Conservation (phyloP, 495 filamentous ascomycete species). For the Elasticomyces elasticus region DNA sequence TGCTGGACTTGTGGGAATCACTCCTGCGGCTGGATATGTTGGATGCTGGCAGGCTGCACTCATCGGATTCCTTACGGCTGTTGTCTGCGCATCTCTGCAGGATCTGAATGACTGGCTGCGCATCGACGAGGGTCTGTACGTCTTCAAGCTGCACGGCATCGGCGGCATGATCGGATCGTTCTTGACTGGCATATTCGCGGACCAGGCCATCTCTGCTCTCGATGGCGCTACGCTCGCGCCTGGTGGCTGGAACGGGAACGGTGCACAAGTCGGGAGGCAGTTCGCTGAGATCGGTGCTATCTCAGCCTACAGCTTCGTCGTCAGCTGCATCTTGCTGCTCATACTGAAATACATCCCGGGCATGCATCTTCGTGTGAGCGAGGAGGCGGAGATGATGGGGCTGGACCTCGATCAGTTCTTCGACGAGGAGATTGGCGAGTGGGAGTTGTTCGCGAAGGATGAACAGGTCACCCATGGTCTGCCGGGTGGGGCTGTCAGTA, state of each 20-base stretch:
- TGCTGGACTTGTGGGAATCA: constrained; percentile 55
- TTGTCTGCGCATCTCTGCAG: constrained; percentile 42
- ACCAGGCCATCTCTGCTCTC: constrained; percentile 31
- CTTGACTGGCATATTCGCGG: constrained; percentile 53
- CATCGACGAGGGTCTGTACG: constrained; percentile 54
- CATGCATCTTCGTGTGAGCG: constrained; percentile 45
- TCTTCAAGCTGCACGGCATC: constrained; percentile 54
- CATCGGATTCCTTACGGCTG: constrained; percentile 50
- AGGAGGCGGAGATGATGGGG: constrained; percentile 48
- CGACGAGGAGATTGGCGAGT: constrained; percentile 48
- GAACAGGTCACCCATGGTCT: constrained; percentile 5
- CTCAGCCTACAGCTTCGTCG: constrained; percentile 44
- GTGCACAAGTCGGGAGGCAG: constrained; percentile 49
- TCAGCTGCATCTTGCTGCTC: constrained; percentile 45
- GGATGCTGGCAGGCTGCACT: constrained; percentile 41
- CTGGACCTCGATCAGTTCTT: constrained; percentile 49
- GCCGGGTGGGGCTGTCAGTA: neutral
- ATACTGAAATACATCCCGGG: constrained; percentile 50
- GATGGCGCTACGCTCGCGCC: constrained; percentile 40
- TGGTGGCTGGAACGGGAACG: constrained; percentile 49
- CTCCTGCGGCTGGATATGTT: constrained; percentile 53
- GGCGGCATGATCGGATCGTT: constrained; percentile 54
- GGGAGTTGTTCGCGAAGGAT: constrained; percentile 21
- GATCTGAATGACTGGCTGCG: constrained; percentile 47
- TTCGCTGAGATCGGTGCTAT: constrained; percentile 51